Evolutionary conservation across 768 basidiomycete genomes (phyloP), one percentile per base, ranked within the genome.

Genomic region (Cystofilobasidium bisporidii): DNA sequence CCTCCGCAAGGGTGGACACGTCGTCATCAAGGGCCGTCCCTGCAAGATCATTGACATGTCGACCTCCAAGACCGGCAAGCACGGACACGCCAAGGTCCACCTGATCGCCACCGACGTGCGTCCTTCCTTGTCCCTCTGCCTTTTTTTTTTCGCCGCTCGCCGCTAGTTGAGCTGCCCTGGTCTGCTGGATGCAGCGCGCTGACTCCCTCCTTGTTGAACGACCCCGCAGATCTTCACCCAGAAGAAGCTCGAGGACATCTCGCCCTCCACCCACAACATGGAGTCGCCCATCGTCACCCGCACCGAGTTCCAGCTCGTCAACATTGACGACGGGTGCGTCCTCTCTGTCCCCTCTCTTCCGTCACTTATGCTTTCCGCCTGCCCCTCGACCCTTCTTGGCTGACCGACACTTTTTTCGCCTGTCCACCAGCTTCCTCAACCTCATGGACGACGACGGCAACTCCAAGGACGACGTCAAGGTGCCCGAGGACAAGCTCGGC

Each of bases 31-130:
- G 83, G 82, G 90, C 73, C 86, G 92, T 74, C 93, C 93, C 72
- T 98, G 93, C 89, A 98, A 98, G 78, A 79, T 80, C 66, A 70
- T 74, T 59, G 92, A 96, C 79, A 97, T 96, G 93, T 94, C 91
- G 71, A 96, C 93, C 81, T 98, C 93, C 78, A 98, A 98, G 86
- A 94, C 92, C 58, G 69, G 63, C 75, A 98, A 98, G 85, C 94
- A 98, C 82, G 94, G 94, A 75, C 94, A 99, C 82, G 94, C 96
- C 79, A 99, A 98, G 81, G 96, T 98, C 76, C 92, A 98, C 81
- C 84, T 99, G 71, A 85, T 97, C 74, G 96, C 86, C 77, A 89
- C 90, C 77, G 96, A 99, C 80, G 93, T 96, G 77, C 71, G 91
- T 84, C 38, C 57, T 55, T 48, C 26, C n/a, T 68, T 22, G 47